Base-by-base conservation (phyloP, 2,329 filamentous ascomycete genomes). In the Talaromyces sp. region DNA sequence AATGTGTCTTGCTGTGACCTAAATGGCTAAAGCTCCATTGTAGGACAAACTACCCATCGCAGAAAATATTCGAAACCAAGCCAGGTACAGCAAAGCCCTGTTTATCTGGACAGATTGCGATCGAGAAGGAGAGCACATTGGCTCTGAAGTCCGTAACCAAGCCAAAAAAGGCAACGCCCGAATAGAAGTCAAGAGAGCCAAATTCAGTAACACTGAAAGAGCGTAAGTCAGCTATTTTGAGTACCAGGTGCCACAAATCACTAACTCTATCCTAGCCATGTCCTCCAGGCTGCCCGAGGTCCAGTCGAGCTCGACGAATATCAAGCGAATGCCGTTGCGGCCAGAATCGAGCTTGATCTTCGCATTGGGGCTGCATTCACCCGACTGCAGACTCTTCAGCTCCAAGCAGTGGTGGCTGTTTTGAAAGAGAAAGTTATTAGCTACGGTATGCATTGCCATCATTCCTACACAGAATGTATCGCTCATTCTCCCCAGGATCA, bases 71-170 rank as follows among this genome's bases (percentile, higher is more conserved):
- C 84, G 87, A 62, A 77, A 82, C 1, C 87, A 96, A 71, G 93
- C 94, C 16, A 82, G 82, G 55, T 82, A 83, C 68, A 82, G 86
- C n/a, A 83, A 81, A 50, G 85, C 87, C 11, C 80, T 99, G 29
- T 93, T 95, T 72, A 97, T 99, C 64, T 99, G 94, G 94, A 99
- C 94, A 0, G 94, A 99, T 80, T 97, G 94, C 73, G 94, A 99
- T 79, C 86, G 92, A 50, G 94, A 99, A 79, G 94, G 94, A 32
- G 94, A 99, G 71, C 89, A 97, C 68, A 99, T 99, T 62, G 94
- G 94, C 6, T 82, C 88, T 35, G 93, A 99, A 71, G 93, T 99
- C 55, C 86, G 91, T 40, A 83, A 89, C 47, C 87, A 93, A 53
- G 94, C 94, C 4, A 78, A 80, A 42, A 85, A 86, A 65, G 87